These are phyloP conservation scores for Abrus precatorius DNA, from an alignment of 306 rosid species.

Conservation along the genomic window DNA sequence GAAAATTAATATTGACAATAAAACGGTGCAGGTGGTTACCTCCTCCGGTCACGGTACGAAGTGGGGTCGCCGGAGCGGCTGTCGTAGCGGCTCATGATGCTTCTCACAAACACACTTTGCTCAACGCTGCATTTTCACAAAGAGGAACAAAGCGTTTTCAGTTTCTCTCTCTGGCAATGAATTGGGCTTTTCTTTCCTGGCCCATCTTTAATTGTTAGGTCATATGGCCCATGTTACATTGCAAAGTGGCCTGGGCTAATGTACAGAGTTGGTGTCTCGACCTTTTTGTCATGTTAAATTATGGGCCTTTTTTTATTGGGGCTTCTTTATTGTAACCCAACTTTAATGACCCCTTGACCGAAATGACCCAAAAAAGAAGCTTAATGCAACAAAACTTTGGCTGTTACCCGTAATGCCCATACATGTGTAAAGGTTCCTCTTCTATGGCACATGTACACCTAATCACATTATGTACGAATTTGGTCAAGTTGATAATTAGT, in stretches of 20 bases:
- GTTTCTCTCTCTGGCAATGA: neutral
- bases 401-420: no score
- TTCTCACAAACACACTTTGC: neutral
- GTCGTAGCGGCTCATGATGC: constrained; percentile 90
- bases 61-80: constrained; percentile 94
- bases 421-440: no score
- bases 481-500: neutral
- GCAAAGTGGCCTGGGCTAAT: neutral
- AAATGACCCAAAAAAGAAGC: no score
- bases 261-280: neutral
- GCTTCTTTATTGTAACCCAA: no score
- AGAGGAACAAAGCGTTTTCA: neutral
- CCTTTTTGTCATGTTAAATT: no score
- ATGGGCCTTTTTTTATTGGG: no score
- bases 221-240: neutral
- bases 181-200: constrained; percentile 11
- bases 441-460: no score
- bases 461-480: neutral
- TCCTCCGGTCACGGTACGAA: constrained; percentile 91
- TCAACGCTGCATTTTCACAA: neutral
- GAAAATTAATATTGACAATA: constrained; percentile 1
- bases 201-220: neutral
- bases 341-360: no score
- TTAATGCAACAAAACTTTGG: no score
- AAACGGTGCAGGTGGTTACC: constrained; percentile 53